Percentiles rank a stretch among this genome's conserved stretches.
Evolutionary conservation across 148 eudicot species (phyloP).

Genomic region (Arbutus unedo): DNA sequence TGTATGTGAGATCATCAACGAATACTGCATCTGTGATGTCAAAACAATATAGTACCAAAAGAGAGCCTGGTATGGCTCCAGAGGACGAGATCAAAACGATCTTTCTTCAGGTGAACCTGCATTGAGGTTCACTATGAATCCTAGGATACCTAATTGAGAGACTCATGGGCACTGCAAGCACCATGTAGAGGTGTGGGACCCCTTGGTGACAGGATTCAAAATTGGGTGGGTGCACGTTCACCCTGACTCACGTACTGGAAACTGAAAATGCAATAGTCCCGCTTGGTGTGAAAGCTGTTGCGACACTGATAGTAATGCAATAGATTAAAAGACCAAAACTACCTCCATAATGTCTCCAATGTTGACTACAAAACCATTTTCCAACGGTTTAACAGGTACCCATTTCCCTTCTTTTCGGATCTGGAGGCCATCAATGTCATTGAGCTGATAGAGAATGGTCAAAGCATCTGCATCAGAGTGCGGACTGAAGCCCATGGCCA

Average conservation of each 20-base stretch:
- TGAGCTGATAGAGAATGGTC: slow-evolving; percentile 56
- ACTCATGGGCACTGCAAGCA: too few species aligned
- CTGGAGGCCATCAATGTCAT: slow-evolving; percentile 54
- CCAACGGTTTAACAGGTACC: slow-evolving; percentile 44
- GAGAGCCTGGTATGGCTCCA: not conserved
- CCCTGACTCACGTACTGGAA: too few species aligned
- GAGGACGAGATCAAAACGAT: too few species aligned
- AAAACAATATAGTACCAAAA: not conserved
- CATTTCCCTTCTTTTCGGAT: slow-evolving; percentile 56
- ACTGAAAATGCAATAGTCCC: not conserved
- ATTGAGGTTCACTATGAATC: too few species aligned
- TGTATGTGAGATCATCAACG: not conserved
- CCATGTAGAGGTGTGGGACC: too few species aligned
- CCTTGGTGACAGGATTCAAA: not conserved
- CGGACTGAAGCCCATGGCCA: slow-evolving; percentile 50
- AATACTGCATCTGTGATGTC: not conserved
- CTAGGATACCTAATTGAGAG: too few species aligned
- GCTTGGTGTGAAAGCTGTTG: not conserved
- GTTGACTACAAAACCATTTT: slow-evolving; percentile 51
- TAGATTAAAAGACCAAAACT: not conserved
- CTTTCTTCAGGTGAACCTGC: too few species aligned
- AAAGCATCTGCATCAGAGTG: slow-evolving; percentile 64
- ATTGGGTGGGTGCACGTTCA: not conserved
- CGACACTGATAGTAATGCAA: not conserved
- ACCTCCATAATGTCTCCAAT: slow-evolving; percentile 58